phyloP scores from a whole-genome alignment of 495 filamentous ascomycete genomes.

The Apiosordaria backusii region DNA sequence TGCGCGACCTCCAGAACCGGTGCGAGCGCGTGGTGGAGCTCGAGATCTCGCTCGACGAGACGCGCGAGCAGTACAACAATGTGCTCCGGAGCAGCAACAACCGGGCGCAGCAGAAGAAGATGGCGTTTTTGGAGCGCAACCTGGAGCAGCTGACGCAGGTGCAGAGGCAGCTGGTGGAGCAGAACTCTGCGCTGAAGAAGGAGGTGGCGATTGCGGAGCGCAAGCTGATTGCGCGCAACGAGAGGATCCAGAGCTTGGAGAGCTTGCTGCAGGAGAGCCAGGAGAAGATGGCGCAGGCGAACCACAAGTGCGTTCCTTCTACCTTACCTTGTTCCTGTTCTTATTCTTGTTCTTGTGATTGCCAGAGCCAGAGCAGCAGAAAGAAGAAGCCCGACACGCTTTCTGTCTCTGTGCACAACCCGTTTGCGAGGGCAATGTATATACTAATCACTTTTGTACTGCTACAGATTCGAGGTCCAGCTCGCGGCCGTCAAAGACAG shows the following conservation, averaged over 20 bases:
- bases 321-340: slow-evolving; percentile 8
- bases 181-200: slow-evolving; percentile 95
- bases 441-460: slow-evolving; percentile 7
- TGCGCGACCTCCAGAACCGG: slow-evolving; percentile 96
- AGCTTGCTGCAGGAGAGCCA: slow-evolving; percentile 91
- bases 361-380: background rate
- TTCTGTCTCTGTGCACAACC: background rate
- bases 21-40: slow-evolving; percentile 97
- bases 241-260: slow-evolving; percentile 92
- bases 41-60: slow-evolving; percentile 94
- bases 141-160: slow-evolving; percentile 96
- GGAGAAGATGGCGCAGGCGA: slow-evolving; percentile 92
- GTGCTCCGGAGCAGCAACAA: slow-evolving; percentile 94
- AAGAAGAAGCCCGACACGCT: slow-evolving; percentile 5
- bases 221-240: slow-evolving; percentile 92
- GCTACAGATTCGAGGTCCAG: slow-evolving; percentile 85
- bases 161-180: slow-evolving; percentile 94
- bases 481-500: slow-evolving; percentile 96
- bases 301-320: slow-evolving; percentile 72
- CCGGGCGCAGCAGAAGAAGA: slow-evolving; percentile 98
- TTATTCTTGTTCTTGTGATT: background rate
- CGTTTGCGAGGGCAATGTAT: background rate
- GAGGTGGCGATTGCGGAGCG: slow-evolving; percentile 98
- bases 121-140: slow-evolving; percentile 98
- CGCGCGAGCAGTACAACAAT: slow-evolving; percentile 97